Conservation (phyloP, 1,284 basidiomycete species). For the Ceratorhiza oryzae-sativae region DNA sequence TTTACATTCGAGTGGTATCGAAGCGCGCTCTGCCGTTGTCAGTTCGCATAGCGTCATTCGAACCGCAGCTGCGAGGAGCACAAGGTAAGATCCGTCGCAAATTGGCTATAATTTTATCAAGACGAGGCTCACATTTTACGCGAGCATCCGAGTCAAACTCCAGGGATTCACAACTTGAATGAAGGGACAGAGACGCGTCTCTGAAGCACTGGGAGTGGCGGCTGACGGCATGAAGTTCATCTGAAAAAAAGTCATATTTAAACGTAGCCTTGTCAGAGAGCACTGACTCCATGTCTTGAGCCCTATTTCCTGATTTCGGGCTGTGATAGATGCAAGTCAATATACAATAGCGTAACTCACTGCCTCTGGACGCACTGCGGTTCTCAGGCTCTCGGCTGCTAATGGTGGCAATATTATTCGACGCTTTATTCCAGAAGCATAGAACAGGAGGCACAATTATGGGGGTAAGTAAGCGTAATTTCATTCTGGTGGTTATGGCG, state of each 20-base stretch:
- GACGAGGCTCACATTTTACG: not conserved
- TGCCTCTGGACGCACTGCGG: not conserved
- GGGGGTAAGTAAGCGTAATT: not conserved
- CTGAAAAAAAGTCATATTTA: not conserved
- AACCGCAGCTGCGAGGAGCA: constrained; percentile 15
- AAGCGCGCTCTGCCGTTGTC: constrained; percentile 32
- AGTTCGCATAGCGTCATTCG: constrained; percentile 37
- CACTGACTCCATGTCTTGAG: constrained; percentile 3
- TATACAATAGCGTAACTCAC: not conserved
- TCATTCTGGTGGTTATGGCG: not conserved
- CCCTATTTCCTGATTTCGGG: not conserved
- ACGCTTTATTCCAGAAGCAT: not conserved
- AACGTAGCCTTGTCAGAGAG: no score
- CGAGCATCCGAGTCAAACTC: constrained; percentile 13
- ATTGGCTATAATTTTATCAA: not conserved
- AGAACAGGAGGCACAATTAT: not conserved
- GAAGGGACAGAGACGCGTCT: constrained; percentile 15
- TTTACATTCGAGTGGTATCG: constrained; percentile 37
- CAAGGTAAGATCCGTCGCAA: not conserved
- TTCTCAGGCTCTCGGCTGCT: not conserved
- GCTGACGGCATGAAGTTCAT: constrained; percentile 8
- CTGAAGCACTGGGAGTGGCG: constrained; percentile 29
- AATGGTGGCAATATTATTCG: not conserved
- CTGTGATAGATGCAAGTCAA: not conserved
- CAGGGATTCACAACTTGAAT: constrained; percentile 25